A percentile compares a stretch with the other conserved stretches of the same genome.
These are phyloP conservation scores for Cucumis hystrix DNA, from an alignment of 306 rosid species.

Conservation along the genomic window DNA sequence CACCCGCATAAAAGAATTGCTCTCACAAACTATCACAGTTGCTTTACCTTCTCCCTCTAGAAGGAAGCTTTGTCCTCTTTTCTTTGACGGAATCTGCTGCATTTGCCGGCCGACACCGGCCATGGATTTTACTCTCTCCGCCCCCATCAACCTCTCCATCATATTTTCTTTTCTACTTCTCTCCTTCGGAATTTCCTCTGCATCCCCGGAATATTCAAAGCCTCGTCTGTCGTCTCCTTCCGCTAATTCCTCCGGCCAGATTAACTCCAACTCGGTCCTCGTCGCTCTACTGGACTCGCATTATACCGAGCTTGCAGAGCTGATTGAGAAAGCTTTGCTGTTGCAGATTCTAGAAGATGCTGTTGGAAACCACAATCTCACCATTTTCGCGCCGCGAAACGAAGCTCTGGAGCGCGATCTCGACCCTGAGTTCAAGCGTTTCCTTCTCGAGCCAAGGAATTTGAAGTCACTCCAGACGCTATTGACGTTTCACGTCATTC, in stretches of 20 bases:
- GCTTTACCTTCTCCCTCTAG: constrained; percentile 9
- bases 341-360: constrained; percentile 48
- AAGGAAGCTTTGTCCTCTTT: background rate
- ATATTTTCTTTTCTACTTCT: constrained; percentile 3
- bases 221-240: constrained; percentile 9
- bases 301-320: constrained; percentile 59
- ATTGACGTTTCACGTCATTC: constrained; percentile 45
- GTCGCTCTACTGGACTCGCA: constrained; percentile 75
- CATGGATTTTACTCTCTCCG: constrained; percentile 44
- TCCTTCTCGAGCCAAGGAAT: constrained; percentile 57
- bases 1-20: background rate
- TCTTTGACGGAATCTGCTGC: constrained; percentile 19
- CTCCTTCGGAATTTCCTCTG: background rate
- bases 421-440: constrained; percentile 59
- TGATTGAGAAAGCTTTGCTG: constrained; percentile 56
- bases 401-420: constrained; percentile 62
- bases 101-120: constrained; percentile 38
- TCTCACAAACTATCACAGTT: background rate
- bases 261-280: constrained; percentile 62
- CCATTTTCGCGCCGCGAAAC: constrained; percentile 63
- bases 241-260: constrained; percentile 21
- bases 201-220: constrained; percentile 20
- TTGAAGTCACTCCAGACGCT: constrained; percentile 48
- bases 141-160: constrained; percentile 7
- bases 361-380: constrained; percentile 44